These are phyloP conservation scores for Datura wrightii DNA, from an alignment of 257 asterid species.

Conservation along the genomic window DNA sequence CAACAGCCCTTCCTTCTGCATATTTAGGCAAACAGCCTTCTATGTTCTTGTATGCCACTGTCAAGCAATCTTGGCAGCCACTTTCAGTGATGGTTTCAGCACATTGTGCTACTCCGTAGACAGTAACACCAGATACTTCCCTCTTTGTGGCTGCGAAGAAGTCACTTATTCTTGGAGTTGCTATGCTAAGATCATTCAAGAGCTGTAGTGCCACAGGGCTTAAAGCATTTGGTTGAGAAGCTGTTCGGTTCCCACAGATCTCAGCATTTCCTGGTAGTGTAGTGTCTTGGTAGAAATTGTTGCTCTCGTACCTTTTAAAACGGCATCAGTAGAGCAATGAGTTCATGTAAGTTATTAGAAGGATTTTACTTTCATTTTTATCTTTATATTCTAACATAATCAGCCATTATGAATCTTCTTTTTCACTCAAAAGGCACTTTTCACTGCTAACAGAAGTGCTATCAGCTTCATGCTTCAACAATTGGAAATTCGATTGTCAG, in stretches of 20 bases:
- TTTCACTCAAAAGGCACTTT: neutral
- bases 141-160: conserved; percentile 67
- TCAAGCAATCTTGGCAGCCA: conserved; percentile 77
- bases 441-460: neutral
- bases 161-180: conserved; percentile 66
- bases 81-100: conserved; percentile 58
- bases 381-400: neutral
- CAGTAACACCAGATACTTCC: conserved; percentile 34
- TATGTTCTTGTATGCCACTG: conserved; percentile 67
- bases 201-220: conserved; percentile 43
- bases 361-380: neutral
- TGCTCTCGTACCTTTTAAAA: conserved; percentile 73
- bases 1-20: conserved; percentile 75
- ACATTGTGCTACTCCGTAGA: conserved; percentile 77
- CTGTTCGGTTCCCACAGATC: conserved; percentile 66
- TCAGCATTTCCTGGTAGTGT: conserved; percentile 73
- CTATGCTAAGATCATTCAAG: conserved; percentile 59
- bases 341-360: neutral
- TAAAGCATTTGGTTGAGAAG: conserved; percentile 57
- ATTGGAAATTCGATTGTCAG: neutral
- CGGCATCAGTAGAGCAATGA: neutral
- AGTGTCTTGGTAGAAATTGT: conserved; percentile 65
- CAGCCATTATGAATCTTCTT: neutral
- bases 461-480: neutral
- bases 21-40: conserved; percentile 62